These are phyloP conservation scores for Leccinum incarnatum DNA, from an alignment of 768 basidiomycete species.

Conservation along the genomic window DNA sequence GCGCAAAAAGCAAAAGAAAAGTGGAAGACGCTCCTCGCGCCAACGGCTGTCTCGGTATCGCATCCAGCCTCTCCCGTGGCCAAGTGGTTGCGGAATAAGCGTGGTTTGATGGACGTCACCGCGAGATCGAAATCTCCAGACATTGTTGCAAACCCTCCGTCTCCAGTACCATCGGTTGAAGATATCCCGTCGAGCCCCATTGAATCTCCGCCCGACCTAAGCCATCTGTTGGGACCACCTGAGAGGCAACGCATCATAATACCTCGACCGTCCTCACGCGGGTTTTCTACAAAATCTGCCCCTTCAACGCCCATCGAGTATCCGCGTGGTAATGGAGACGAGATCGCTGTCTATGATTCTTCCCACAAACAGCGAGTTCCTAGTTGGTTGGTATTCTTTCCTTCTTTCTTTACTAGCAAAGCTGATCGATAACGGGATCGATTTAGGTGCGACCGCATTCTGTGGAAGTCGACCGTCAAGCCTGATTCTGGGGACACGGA, in stretches of 20 bases:
- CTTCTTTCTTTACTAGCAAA: not conserved
- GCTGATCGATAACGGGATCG: constrained; percentile 4
- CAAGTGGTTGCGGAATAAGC: constrained; percentile 32
- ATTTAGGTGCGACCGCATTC: constrained; percentile 76
- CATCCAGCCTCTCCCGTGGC: constrained; percentile 26
- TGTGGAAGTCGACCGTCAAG: constrained; percentile 73
- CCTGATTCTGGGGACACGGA: constrained; percentile 43
- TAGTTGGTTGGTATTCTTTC: constrained; percentile 57
- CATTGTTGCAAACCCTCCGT: constrained; percentile 26
- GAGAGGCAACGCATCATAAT: constrained; percentile 22
- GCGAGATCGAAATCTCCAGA: constrained; percentile 21
- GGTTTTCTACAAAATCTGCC: constrained; percentile 28
- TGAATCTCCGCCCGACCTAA: constrained; percentile 12
- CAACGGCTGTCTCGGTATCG: constrained; percentile 29
- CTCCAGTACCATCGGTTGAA: constrained; percentile 24
- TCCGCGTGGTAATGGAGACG: constrained; percentile 38
- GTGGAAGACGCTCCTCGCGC: constrained; percentile 48
- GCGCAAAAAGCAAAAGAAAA: constrained; percentile 55
- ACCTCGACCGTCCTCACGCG: constrained; percentile 27
- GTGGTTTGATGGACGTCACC: constrained; percentile 10
- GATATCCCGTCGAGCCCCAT: constrained; percentile 23
- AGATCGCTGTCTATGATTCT: constrained; percentile 74
- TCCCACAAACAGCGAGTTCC: constrained; percentile 81
- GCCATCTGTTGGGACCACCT: constrained; percentile 18
- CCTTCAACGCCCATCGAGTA: constrained; percentile 36